Evolutionary conservation across 441 rosid species (phyloP), one percentile per base, ranked within the genome.

Genomic region (Populus hybrid): DNA sequence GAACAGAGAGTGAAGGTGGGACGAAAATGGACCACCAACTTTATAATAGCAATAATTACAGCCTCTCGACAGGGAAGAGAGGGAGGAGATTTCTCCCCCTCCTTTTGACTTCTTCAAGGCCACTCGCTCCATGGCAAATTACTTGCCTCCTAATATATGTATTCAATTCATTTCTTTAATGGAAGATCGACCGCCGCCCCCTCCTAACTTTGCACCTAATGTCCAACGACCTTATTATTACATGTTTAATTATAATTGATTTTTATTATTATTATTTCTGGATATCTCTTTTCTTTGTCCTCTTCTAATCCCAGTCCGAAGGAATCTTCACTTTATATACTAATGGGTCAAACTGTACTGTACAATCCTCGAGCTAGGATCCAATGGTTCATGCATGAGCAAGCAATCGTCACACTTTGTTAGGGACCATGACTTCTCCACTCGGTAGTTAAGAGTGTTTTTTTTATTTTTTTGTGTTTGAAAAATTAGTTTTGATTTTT

Each of bases 61-160:
- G 8, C 1, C 36, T 33, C 36, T 33, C 2, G 0, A 33, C 6
- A 33, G 8, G 8, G 4, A 29, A 29, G 31, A 29, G 31, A 29
- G 31, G 31, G 36, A 6, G 2, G 1, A 33, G 8, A 33, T 6
- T 33, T 33, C 36, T 6, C 36, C 36, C 36, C 6, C 64, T 33
- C 69, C 50, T 82, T 81, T 83, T 82, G 83, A 86, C 87, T 82
- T 85, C 50, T 74, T 74, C 79, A 76, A 31, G 42, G 38, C 59
- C 84, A 33, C 33, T 50, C 61, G 21, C 35, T 24, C 31, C n/a
- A 11, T 23, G 69, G 80, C 73, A 74, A 64, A 75, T 79, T 35
- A 78, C 77, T 78, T 78, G 75, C 81, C 68, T 28, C 73, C 67
- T 31, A 56, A 42, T 26, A 24, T 73, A 68, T 72, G 29, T 56